These are phyloP conservation scores for Nakaseomyces glabratus DNA, from an alignment of 1,139 yeast genomes.

Conservation along the genomic window DNA sequence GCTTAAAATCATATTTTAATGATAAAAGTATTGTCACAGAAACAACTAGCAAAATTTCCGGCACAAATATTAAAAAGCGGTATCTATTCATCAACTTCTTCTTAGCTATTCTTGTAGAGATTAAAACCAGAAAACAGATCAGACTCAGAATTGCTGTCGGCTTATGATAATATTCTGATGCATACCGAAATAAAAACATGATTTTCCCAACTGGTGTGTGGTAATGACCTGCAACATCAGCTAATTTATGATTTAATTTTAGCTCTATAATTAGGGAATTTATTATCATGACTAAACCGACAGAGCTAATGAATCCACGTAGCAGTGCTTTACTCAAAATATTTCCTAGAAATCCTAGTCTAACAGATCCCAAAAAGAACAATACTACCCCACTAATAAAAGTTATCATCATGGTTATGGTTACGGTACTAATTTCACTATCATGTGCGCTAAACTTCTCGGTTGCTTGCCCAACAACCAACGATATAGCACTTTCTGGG, in stretches of 20 bases:
- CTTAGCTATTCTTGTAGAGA: slow-evolving; percentile 40
- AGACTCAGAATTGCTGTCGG: slow-evolving; percentile 49
- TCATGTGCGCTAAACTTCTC: slow-evolving; percentile 51
- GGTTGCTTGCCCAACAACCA: slow-evolving; percentile 89
- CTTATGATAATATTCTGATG: slow-evolving; percentile 35
- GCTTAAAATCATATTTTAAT: slow-evolving; percentile 44
- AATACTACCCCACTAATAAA: slow-evolving; percentile 70
- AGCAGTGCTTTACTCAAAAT: slow-evolving; percentile 74
- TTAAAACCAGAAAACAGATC: slow-evolving; percentile 38
- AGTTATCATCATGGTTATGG: slow-evolving; percentile 63
- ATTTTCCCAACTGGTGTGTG: slow-evolving; percentile 74
- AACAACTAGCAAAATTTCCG: slow-evolving; percentile 77
- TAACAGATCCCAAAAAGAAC: slow-evolving; percentile 65
- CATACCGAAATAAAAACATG: slow-evolving; percentile 43
- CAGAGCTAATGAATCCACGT: slow-evolving; percentile 85
- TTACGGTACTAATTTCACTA: slow-evolving; percentile 45
- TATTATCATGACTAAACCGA: slow-evolving; percentile 83
- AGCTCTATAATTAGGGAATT: slow-evolving; percentile 67
- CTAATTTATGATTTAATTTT: slow-evolving; percentile 44
- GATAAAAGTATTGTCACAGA: slow-evolving; percentile 54
- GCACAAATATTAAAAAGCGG: slow-evolving; percentile 41
- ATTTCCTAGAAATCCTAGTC: slow-evolving; percentile 85
- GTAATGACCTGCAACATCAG: slow-evolving; percentile 43
- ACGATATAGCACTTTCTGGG: slow-evolving; percentile 89
- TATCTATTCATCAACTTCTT: slow-evolving; percentile 30